Base-by-base conservation (phyloP, 2,329 filamentous ascomycete genomes). In the Neonectria ditissima region DNA sequence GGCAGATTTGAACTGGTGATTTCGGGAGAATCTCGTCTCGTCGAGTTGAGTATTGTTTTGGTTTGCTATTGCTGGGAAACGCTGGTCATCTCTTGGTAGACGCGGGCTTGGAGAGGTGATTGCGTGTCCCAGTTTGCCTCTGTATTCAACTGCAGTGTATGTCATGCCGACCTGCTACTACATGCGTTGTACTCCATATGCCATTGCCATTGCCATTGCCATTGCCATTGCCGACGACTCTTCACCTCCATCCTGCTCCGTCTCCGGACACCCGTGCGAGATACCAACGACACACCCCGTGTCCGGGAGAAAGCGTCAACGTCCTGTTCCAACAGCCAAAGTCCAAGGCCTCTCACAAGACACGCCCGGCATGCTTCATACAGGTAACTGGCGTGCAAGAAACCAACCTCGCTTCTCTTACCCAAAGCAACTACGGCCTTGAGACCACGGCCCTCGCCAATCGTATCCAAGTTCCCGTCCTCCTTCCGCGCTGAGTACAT, bases 401-500 rank as follows among this genome's bases (percentile, higher is more conserved):
- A 34, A 16, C n/a, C n/a, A n/a, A 7, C 32, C 13, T 34, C 32
- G 32, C 32, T 14, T 14, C 13, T 6, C 32, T 32, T 13, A 32
- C 30, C 30, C 14, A 5, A 30, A 30, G 6, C 9, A 30, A 5
- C 6, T 30, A 30, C 28, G 10, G 9, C 28, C 28, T 7, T 30
- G 28, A 10, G 9, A 9, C 28, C 34, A 37, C 34, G 6, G 6
- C 8, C 34, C 14, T 37, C 34, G 34, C 34, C 32, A 5, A 14
- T 34, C 13, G 30, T 18, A n/a, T 16, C 4, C 24, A 24, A 10
- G 18, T n/a, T 18, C 10, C 8, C 30, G 18, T 20, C 48, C 8
- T 44, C 41, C n/a, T n/a, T 43, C 53, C 39, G 22, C 45, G 39
- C 26, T 52, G 47, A 59, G 47, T 47, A 30, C 55, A 59, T 59